Evolutionary conservation across 495 filamentous ascomycete genomes (phyloP).

Genomic region (Trichoderma asperelloides): DNA sequence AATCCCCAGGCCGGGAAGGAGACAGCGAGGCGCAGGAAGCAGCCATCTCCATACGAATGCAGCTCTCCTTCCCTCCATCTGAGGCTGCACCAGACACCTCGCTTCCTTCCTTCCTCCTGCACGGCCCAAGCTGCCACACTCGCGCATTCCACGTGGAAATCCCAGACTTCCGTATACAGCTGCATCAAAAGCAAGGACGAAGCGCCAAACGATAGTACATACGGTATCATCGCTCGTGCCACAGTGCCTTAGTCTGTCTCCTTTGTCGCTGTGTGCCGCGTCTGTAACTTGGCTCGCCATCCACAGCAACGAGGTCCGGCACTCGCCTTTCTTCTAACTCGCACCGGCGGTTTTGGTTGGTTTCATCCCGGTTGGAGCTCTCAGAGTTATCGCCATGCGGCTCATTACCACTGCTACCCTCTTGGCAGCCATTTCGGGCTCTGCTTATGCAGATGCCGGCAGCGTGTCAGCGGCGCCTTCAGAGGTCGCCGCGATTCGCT

Average conservation of each 20-base stretch:
- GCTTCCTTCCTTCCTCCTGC: background rate
- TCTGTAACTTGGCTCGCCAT: too few relatives aligned
- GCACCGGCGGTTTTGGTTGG: background rate
- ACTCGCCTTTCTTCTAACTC: background rate
- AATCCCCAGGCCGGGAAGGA: background rate
- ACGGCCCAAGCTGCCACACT: background rate
- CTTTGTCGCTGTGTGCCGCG: too few relatives aligned
- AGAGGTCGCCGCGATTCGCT: conserved; percentile 2
- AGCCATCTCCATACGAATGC: background rate
- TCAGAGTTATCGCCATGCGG: background rate
- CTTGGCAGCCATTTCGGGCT: background rate
- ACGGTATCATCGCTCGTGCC: too few relatives aligned
- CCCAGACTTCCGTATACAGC: background rate
- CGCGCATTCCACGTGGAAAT: background rate
- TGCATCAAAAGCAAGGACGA: too few relatives aligned
- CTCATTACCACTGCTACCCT: background rate
- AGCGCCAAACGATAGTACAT: too few relatives aligned
- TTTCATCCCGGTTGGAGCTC: background rate
- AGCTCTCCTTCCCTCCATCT: background rate
- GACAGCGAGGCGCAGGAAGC: background rate
- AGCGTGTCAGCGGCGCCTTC: background rate
- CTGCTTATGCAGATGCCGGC: background rate
- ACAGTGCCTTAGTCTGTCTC: too few relatives aligned
- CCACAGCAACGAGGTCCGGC: background rate
- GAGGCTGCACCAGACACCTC: background rate